Base-by-base conservation (phyloP, 1,139 yeast genomes). In the Saccharomyces hybrid region DNA sequence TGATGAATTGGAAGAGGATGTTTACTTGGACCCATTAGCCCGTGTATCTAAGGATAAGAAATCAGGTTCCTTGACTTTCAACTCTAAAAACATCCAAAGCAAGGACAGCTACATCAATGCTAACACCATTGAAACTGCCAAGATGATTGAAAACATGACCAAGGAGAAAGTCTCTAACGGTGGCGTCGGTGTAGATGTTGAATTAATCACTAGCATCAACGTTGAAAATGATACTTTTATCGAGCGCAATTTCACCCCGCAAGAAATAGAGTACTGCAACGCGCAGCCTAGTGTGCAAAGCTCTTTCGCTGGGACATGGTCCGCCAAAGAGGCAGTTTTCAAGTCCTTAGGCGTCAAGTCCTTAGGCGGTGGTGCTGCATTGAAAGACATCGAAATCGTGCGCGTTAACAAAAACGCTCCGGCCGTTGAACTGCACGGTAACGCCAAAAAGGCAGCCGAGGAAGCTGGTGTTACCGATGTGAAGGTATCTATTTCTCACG, bases 291-390 rank as follows among this genome's bases (percentile, higher is more conserved):
- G 79, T 62, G 88, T 95, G 54, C 88, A 83, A 70, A 90, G 98
- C 23, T 89, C 97, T 6, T 93, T 80, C 73, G 91, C 99, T 41
- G 99, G 99, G 53, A 87, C 96, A 51, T 93, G 99, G 99, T 88
- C 96, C 48, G 99, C 99, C 53, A 93, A 93, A 76, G 99, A 93
- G 76, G 99, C 99, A 44, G 97, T 90, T 47, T 93, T 93, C 83
- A 93, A 93, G 78, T 88, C 96, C 23, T 79, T 93, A 66, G 93
- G 95, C 59, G 95, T 89, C 59, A 80, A 82, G 67, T 85, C 96
- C 48, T 81, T 84, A 71, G 99, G 99, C 59, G 97, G 91, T 20
- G 99, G 98, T 59, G 98, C 99, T 53, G 78, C 96, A 50, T 79
- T 93, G 75, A 80, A 81, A 71, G 96, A 90, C 60, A 93, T 93